A percentile compares a stretch with the other conserved stretches of the same genome.
Conservation (phyloP, 2,329 filamentous ascomycete species). For the Cladorrhinum sp. region DNA sequence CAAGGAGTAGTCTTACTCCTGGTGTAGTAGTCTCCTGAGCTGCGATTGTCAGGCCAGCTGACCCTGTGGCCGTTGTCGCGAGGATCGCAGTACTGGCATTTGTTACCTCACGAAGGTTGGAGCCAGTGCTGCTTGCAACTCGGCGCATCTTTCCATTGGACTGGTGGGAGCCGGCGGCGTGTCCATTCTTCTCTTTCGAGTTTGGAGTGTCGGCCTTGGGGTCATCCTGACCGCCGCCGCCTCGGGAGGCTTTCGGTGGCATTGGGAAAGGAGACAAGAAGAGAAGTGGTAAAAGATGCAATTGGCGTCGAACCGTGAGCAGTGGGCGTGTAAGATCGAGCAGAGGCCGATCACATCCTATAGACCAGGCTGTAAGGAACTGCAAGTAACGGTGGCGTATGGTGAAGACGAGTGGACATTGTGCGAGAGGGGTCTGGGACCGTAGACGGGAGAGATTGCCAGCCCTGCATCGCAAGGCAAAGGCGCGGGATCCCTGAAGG, state of each 20-base stretch:
- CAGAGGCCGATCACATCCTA: constrained; percentile 16
- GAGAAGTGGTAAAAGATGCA: neutral
- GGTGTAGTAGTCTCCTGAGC: constrained; percentile 22
- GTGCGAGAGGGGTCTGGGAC: constrained; percentile 18
- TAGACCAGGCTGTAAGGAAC: neutral
- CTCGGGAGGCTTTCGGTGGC: constrained; percentile 47
- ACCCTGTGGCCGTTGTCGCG: constrained; percentile 27
- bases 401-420: constrained; percentile 19
- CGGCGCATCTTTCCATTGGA: constrained; percentile 55
- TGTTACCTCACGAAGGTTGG: constrained; percentile 45
- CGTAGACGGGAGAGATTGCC: constrained; percentile 22
- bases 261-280: constrained; percentile 29
- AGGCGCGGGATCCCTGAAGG: constrained; percentile 15
- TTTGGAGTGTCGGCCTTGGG: constrained; percentile 41
- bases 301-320: neutral
- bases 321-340: neutral
- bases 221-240: constrained; percentile 38
- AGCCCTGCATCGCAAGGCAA: constrained; percentile 21
- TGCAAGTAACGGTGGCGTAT: constrained; percentile 9
- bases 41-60: constrained; percentile 28
- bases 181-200: constrained; percentile 45
- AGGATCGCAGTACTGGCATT: constrained; percentile 32
- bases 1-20: constrained; percentile 21
- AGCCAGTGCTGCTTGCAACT: constrained; percentile 50
- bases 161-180: constrained; percentile 33